Evolutionary conservation across 768 basidiomycete species (phyloP).

Genomic region (Brasilioporus rufonigricans): DNA sequence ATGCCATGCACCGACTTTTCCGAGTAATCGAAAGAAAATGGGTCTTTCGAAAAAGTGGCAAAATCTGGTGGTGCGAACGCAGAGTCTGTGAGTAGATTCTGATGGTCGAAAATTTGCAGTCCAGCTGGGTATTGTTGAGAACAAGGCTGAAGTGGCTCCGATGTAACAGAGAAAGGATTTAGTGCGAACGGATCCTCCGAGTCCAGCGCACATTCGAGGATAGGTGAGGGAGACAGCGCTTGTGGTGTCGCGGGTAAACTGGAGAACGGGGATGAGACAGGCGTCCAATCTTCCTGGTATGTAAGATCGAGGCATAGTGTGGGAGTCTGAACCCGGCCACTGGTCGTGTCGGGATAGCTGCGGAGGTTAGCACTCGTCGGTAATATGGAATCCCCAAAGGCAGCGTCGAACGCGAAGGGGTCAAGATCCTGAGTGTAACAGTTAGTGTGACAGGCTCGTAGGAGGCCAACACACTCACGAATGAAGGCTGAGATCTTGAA

Average conservation of each 20-base stretch:
- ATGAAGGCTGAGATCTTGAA: conserved; percentile 43
- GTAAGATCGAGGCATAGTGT: conserved; percentile 41
- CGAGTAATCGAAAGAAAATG: conserved; percentile 24
- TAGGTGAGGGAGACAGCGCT: conserved; percentile 31
- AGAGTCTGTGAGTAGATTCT: conserved; percentile 10
- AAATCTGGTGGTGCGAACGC: conserved; percentile 23
- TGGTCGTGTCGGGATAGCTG: conserved; percentile 20
- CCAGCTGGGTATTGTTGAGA: conserved; percentile 20
- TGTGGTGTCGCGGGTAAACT: conserved; percentile 45
- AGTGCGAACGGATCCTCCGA: conserved; percentile 19
- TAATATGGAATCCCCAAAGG: conserved; percentile 31
- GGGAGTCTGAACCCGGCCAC: conserved; percentile 27
- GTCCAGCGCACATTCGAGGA: conserved; percentile 24
- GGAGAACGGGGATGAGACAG: conserved; percentile 41
- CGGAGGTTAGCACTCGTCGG: conserved; percentile 13
- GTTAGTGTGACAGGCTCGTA: conserved; percentile 4
- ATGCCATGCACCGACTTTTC: conserved; percentile 21
- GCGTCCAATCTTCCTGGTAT: conserved; percentile 41
- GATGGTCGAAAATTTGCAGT: conserved; percentile 20
- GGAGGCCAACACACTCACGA: conserved; percentile 40
- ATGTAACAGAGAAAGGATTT: conserved; percentile 18
- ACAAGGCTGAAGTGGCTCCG: conserved; percentile 14
- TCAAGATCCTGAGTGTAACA: conserved; percentile 25
- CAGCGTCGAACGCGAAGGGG: conserved; percentile 27
- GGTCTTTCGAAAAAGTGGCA: conserved; percentile 20